phyloP scores from a whole-genome alignment of 495 filamentous ascomycete species.

The Hypomontagnella submonticulosa region DNA sequence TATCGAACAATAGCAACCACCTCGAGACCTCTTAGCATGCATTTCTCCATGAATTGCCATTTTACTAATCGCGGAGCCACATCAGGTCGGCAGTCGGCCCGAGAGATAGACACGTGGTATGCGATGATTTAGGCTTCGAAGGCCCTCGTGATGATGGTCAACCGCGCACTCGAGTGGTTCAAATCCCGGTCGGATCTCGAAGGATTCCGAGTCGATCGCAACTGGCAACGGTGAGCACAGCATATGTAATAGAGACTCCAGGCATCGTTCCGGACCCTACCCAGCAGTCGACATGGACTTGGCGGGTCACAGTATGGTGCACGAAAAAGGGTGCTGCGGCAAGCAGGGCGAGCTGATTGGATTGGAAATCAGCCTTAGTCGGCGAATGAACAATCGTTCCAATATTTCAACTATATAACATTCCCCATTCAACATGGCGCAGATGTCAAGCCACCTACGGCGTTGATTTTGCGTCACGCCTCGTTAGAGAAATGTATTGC shows the following conservation, averaged over 20 bases:
- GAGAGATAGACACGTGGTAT: slow-evolving; percentile 17
- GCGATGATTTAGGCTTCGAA: background rate
- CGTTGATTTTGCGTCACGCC: background rate
- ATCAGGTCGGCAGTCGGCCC: slow-evolving; percentile 1
- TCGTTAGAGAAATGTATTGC: slow-evolving; percentile 2
- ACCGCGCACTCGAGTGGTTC: background rate
- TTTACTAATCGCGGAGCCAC: background rate
- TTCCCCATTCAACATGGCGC: slow-evolving; percentile 12
- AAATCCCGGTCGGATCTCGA: slow-evolving; percentile 2
- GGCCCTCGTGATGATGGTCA: slow-evolving; percentile 18
- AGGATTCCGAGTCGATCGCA: slow-evolving; percentile 1
- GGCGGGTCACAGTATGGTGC: background rate
- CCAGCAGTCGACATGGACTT: background rate
- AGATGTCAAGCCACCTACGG: slow-evolving; percentile 19
- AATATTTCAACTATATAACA: background rate
- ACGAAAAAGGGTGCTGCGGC: background rate
- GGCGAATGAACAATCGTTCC: slow-evolving; percentile 4
- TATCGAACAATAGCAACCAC: background rate
- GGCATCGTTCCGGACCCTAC: slow-evolving; percentile 1
- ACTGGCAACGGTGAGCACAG: slow-evolving; percentile 4
- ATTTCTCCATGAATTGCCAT: background rate
- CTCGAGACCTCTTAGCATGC: background rate
- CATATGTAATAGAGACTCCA: slow-evolving; percentile 3
- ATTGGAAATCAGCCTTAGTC: slow-evolving; percentile 3
- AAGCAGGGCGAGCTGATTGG: background rate